These are phyloP conservation scores for Pyrus communis DNA, from an alignment of 306 rosid species.

Conservation along the genomic window DNA sequence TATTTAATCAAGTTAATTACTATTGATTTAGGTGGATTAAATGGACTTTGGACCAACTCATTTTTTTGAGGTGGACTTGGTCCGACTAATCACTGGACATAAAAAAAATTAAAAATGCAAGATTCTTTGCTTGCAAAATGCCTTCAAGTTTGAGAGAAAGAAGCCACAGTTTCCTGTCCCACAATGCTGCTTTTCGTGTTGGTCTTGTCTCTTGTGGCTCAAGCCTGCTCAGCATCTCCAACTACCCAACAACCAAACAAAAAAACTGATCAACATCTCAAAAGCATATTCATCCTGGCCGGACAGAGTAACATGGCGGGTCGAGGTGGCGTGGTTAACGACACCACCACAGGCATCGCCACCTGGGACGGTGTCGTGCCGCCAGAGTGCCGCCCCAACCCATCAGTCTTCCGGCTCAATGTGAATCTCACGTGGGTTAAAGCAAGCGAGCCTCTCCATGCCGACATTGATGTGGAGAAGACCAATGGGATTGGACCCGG, in stretches of 20 bases:
- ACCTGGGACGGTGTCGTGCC: constrained; percentile 77
- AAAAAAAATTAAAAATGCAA: background rate
- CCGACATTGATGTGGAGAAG: constrained; percentile 26
- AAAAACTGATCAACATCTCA: background rate
- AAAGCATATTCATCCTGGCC: constrained; percentile 57
- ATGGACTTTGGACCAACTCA: no score
- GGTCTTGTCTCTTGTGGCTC: constrained; percentile 11
- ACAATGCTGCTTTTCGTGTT: constrained; percentile 3
- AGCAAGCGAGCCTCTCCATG: constrained; percentile 74
- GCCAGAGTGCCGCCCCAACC: constrained; percentile 24
- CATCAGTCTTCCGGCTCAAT: constrained; percentile 34
- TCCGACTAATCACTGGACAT: no score
- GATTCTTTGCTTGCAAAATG: background rate
- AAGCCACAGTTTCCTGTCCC: background rate
- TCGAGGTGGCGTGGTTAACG: constrained; percentile 54
- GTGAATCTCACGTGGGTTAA: constrained; percentile 52
- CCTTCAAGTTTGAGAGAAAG: background rate
- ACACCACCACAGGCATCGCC: constrained; percentile 16
- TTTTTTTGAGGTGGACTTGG: no score
- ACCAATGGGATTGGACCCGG: constrained; percentile 39
- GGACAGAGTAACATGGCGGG: constrained; percentile 99
- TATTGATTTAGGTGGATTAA: no score
- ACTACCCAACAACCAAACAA: background rate
- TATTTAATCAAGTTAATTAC: no score
- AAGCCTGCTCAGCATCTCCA: background rate